Conservation (phyloP, 2,329 filamentous ascomycete genomes). For the Colletotrichum chlorophyti region DNA sequence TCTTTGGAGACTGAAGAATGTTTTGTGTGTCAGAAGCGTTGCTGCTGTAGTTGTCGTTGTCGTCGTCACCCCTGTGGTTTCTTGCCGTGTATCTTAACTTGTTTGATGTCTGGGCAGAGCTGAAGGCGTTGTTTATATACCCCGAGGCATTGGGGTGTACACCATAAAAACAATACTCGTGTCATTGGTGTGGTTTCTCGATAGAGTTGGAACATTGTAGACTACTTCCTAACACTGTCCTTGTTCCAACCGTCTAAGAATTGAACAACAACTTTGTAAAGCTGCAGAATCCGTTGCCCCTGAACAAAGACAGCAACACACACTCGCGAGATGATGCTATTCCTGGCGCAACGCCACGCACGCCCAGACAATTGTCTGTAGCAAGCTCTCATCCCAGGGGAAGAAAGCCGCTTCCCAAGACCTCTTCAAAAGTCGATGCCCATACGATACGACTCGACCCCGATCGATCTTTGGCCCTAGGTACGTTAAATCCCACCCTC, state of each 20-base stretch:
- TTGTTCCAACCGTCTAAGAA: neutral
- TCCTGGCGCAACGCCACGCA: neutral
- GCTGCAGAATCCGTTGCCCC: neutral
- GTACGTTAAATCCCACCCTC: slow-evolving; percentile 40
- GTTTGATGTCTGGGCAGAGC: neutral
- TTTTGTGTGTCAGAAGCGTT: no score
- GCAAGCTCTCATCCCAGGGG: neutral
- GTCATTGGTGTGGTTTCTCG: neutral
- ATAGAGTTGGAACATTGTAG: neutral
- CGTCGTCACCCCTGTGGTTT: no score
- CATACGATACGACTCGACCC: slow-evolving; percentile 36
- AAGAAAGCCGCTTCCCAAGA: slow-evolving; percentile 17
- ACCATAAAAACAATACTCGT: neutral
- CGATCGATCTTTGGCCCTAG: slow-evolving; percentile 33
- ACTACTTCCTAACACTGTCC: neutral
- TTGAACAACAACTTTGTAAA: neutral
- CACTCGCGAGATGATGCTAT: neutral
- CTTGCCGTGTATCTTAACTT: no score
- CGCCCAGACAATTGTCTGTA: no score
- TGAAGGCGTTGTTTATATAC: neutral
- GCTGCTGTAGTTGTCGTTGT: neutral
- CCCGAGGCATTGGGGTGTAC: no score
- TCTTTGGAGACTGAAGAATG: neutral
- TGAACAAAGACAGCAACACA: slow-evolving; percentile 5
- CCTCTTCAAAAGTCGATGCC: slow-evolving; percentile 38